Percentiles rank a stretch among this genome's conserved stretches.
phyloP scores from a whole-genome alignment of 1,284 basidiomycete genomes.

The Moesziomyces parantarcticus region DNA sequence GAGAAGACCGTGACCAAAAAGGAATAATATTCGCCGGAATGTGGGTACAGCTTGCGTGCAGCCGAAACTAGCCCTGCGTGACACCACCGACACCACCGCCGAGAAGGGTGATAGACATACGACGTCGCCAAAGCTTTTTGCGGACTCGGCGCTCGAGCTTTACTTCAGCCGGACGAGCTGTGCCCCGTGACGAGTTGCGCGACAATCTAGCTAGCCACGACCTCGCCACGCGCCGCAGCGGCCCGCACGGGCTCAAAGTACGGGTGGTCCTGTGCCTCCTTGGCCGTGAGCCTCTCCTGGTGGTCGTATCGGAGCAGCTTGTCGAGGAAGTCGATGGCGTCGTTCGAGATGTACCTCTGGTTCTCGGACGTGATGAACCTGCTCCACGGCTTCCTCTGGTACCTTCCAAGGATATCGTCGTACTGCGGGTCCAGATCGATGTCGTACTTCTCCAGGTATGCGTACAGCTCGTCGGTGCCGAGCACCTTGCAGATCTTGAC shows the following conservation, averaged over 20 bases:
- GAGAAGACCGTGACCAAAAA: slow-evolving; percentile 1
- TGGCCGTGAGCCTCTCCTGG: slow-evolving; percentile 91
- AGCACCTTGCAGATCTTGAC: slow-evolving; percentile 98
- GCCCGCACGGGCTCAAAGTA: slow-evolving; percentile 64
- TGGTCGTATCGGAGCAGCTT: slow-evolving; percentile 96
- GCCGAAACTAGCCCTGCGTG: too few species aligned
- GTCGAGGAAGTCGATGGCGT: slow-evolving; percentile 82
- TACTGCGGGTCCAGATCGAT: slow-evolving; percentile 73
- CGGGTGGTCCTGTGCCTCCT: slow-evolving; percentile 68
- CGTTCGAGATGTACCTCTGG: slow-evolving; percentile 93
- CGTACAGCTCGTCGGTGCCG: slow-evolving; percentile 93
- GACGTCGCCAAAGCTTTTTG: too few species aligned
- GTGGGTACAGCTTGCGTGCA: not conserved
- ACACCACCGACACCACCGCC: too few species aligned
- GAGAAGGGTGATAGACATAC: too few species aligned
- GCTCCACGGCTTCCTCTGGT: slow-evolving; percentile 87
- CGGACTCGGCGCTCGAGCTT: too few species aligned
- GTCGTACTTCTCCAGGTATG: slow-evolving; percentile 73
- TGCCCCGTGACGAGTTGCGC: too few species aligned
- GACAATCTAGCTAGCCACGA: slow-evolving; percentile 28
- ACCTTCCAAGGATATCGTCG: slow-evolving; percentile 70
- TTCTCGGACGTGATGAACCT: slow-evolving; percentile 75
- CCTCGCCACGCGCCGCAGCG: slow-evolving; percentile 46
- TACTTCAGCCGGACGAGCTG: too few species aligned
- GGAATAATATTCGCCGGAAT: not conserved